phyloP scores from a whole-genome alignment of 2,329 filamentous ascomycete species.

The Stemphylium lycopersici region DNA sequence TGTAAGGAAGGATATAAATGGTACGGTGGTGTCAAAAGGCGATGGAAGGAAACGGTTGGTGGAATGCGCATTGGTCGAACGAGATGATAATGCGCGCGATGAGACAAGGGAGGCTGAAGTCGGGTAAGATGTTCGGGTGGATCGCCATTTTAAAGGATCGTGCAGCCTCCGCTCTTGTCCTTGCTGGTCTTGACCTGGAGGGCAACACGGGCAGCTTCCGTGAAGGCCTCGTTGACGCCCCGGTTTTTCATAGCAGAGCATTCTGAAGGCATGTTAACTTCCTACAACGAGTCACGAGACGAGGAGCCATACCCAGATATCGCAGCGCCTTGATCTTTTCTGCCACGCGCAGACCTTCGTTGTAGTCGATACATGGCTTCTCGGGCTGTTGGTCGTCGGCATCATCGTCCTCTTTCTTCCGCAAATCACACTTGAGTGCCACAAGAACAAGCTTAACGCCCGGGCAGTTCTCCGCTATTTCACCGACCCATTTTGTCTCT shows the following conservation, averaged over 20 bases:
- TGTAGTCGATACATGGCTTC: constrained; percentile 80
- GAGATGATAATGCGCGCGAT: background rate
- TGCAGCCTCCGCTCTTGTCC: constrained; percentile 53
- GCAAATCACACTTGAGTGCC: constrained; percentile 93
- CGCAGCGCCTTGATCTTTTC: constrained; percentile 89
- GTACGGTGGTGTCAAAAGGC: background rate
- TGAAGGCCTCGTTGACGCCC: constrained; percentile 98
- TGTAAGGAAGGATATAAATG: background rate
- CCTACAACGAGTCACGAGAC: background rate
- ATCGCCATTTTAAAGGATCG: constrained; percentile 33
- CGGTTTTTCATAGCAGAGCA: constrained; percentile 98
- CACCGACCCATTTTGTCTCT: constrained; percentile 96
- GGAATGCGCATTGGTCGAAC: background rate
- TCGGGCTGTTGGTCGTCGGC: constrained; percentile 55
- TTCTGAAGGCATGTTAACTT: constrained; percentile 60
- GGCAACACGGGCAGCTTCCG: constrained; percentile 93
- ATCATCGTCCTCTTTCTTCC: constrained; percentile 72
- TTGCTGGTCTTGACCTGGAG: constrained; percentile 63
- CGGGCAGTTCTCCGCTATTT: constrained; percentile 97
- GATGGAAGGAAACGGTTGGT: background rate
- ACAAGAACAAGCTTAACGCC: constrained; percentile 94
- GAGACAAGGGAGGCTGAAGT: constrained; percentile 1
- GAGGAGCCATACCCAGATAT: constrained; percentile 70
- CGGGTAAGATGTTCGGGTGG: constrained; percentile 13
- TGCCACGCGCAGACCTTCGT: constrained; percentile 88